Conservation (phyloP, 2,329 filamentous ascomycete species). For the Dryadomyces quercivorus region DNA sequence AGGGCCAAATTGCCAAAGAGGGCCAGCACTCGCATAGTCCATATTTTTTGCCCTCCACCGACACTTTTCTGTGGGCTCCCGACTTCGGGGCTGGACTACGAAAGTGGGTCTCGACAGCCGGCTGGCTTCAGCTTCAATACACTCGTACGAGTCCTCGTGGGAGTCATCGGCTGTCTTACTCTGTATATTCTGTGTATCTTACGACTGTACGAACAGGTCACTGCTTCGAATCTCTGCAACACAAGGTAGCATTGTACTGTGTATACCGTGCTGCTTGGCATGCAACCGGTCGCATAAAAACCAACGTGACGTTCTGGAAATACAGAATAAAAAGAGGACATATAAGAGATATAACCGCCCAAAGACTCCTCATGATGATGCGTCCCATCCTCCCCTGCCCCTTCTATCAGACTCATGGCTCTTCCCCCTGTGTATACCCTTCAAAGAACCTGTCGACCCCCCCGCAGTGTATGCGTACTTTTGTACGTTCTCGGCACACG, state of each 20-base stretch:
- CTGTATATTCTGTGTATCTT: neutral
- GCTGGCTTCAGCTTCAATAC: neutral
- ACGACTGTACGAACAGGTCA: too few species aligned
- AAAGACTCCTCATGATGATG: neutral
- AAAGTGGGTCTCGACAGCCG: neutral
- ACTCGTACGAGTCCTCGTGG: neutral
- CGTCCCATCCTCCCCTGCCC: neutral
- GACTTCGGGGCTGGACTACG: slow-evolving; percentile 1
- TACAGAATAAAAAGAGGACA: neutral
- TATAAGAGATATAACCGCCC: neutral
- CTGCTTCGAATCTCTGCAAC: too few species aligned
- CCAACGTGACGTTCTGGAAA: neutral
- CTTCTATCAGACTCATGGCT: neutral
- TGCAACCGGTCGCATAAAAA: neutral
- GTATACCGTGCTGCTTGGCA: neutral
- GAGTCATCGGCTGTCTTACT: neutral
- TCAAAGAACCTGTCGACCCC: too few species aligned
- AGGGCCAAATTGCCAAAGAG: neutral
- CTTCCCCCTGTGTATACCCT: neutral
- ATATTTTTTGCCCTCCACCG: neutral
- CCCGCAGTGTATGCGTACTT: too few species aligned
- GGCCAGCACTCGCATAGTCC: neutral
- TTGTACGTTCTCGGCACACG: too few species aligned
- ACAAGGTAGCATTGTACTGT: neutral
- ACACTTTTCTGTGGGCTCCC: slow-evolving; percentile 1